phyloP scores from a whole-genome alignment of 2,329 filamentous ascomycete genomes.

The Fusarium irregulare region DNA sequence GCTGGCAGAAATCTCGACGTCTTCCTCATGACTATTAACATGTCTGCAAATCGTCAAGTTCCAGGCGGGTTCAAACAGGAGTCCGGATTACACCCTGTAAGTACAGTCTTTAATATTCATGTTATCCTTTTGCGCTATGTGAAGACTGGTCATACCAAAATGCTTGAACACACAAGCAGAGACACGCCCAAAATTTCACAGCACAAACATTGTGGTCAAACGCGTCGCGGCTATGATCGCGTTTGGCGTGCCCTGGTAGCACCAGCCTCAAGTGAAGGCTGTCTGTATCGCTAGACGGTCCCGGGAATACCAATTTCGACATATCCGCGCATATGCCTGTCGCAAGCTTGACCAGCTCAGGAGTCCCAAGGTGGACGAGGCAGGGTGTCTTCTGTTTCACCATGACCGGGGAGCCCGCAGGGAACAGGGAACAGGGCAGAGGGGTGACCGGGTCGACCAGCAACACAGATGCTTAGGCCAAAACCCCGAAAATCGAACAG shows the following conservation, averaged over 20 bases:
- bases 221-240: constrained; percentile 28
- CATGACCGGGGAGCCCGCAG: constrained; percentile 54
- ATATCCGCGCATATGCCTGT: constrained; percentile 48
- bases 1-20: constrained; percentile 28
- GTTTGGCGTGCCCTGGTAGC: constrained; percentile 31
- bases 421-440: constrained; percentile 36
- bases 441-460: constrained; percentile 37
- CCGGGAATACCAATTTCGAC: constrained; percentile 41
- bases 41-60: constrained; percentile 48
- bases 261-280: constrained; percentile 43
- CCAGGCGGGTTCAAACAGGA: constrained; percentile 49
- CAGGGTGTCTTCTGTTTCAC: constrained; percentile 66
- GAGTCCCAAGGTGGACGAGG: constrained; percentile 57
- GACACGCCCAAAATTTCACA: not conserved
- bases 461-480: constrained; percentile 34
- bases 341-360: constrained; percentile 59
- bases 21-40: constrained; percentile 44
- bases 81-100: constrained; percentile 45
- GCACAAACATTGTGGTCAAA: constrained; percentile 5
- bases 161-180: not conserved
- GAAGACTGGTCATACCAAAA: not conserved
- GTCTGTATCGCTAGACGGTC: constrained; percentile 15
- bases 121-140: not conserved
- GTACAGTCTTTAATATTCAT: constrained; percentile 31
- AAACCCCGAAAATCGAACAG: constrained; percentile 34